Conservation (phyloP, 73 alveolate species). For the Tetrahymena borealis region DNA sequence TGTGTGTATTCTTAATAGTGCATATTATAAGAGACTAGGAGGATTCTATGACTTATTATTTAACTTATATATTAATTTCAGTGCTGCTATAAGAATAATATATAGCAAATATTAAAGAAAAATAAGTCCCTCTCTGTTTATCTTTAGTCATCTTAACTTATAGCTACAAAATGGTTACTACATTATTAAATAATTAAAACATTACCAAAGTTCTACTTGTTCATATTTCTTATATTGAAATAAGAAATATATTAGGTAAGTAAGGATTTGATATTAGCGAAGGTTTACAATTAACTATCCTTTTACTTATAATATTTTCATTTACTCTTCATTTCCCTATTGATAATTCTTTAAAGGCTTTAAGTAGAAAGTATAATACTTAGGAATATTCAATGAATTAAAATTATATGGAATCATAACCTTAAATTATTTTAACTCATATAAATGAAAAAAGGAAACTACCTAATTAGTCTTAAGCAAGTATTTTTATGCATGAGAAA, state of each 20-base stretch:
- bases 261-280: neutral
- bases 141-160: neutral
- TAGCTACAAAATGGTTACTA: neutral
- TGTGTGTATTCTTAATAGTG: too few species aligned
- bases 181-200: neutral
- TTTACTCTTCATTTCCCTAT: neutral
- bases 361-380: neutral
- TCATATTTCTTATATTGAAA: neutral
- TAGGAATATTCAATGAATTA: neutral
- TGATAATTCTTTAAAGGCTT: neutral
- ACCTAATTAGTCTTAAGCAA: neutral
- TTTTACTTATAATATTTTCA: neutral
- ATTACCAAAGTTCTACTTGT: neutral
- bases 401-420: neutral
- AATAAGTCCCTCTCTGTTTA: neutral
- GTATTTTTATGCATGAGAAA: neutral
- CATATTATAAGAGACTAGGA: too few species aligned
- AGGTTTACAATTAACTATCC: neutral
- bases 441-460: neutral
- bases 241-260: neutral
- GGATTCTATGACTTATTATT: too few species aligned
- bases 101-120: neutral
- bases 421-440: neutral
- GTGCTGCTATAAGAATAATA: neutral
- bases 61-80: neutral